These are phyloP conservation scores for Oryza meyeriana DNA, from an alignment of 176 grass and related monocot species.

Conservation along the genomic window DNA sequence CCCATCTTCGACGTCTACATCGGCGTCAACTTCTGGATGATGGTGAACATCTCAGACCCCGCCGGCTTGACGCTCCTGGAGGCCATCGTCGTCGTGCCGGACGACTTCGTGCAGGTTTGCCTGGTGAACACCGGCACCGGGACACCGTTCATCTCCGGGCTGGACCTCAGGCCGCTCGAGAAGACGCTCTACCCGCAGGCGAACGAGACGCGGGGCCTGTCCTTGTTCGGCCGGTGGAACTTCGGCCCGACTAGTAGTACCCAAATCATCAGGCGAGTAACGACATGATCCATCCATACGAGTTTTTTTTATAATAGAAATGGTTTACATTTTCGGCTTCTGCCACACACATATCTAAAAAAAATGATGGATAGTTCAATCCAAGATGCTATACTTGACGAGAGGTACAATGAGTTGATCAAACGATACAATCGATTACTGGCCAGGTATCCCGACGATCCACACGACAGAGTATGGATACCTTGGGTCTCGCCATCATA, in stretches of 20 bases:
- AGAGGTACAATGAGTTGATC: not conserved
- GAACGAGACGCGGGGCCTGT: slow-evolving; percentile 6
- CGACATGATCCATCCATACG: too few relatives aligned
- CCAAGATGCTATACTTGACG: too few relatives aligned
- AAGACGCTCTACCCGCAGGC: not conserved
- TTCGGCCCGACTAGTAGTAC: not conserved
- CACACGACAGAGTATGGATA: slow-evolving; percentile 24
- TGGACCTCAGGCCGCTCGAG: slow-evolving; percentile 45
- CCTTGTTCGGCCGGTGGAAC: slow-evolving; percentile 28
- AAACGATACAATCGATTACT: not conserved
- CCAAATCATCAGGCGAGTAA: not conserved
- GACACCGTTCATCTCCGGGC: slow-evolving; percentile 47
- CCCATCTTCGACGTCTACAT: slow-evolving; percentile 50
- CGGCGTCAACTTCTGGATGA: slow-evolving; percentile 51
- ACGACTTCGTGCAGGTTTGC: slow-evolving; percentile 36
- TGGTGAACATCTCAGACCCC: slow-evolving; percentile 15
- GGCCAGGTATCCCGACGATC: slow-evolving; percentile 42
- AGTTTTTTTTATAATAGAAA: too few relatives aligned
- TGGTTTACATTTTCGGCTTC: too few relatives aligned
- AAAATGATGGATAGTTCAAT: too few relatives aligned
- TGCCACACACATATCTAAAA: too few relatives aligned
- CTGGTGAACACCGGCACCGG: slow-evolving; percentile 36
- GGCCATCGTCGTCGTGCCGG: slow-evolving; percentile 6
- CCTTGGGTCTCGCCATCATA: not conserved
- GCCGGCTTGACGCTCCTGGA: not conserved